These are phyloP conservation scores for Ustilago hordei DNA, from an alignment of 1,284 basidiomycete species.

Conservation along the genomic window DNA sequence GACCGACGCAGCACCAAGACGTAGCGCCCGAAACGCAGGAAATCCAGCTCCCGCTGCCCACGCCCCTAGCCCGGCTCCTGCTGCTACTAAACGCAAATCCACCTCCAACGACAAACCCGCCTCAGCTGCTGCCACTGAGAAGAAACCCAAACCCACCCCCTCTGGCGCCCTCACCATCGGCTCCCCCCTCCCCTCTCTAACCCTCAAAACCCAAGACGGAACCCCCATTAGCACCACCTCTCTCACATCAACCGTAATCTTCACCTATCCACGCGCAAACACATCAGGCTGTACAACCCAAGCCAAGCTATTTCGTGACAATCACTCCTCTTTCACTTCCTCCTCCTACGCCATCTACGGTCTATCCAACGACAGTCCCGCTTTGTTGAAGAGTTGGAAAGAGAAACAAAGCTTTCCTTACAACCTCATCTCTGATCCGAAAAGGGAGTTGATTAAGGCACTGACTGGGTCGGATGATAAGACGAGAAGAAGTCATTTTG, in stretches of 20 bases:
- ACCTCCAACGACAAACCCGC: conserved; percentile 17
- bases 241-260: conserved; percentile 65
- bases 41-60: conserved; percentile 21
- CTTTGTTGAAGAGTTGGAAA: conserved; percentile 74
- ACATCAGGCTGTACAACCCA: conserved; percentile 63
- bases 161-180: conserved; percentile 75
- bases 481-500: conserved; percentile 72
- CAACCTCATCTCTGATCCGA: conserved; percentile 85
- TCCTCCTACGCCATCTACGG: conserved; percentile 84
- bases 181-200: conserved; percentile 79
- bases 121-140: conserved; percentile 6
- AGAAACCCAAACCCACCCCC: conserved; percentile 30
- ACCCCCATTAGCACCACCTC: background rate
- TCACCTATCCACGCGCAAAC: conserved; percentile 51
- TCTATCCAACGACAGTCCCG: conserved; percentile 83
- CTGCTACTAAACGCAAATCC: conserved; percentile 12
- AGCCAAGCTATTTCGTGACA: conserved; percentile 76
- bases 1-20: conserved; percentile 23
- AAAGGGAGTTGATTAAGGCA: conserved; percentile 80
- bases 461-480: conserved; percentile 82
- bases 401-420: conserved; percentile 82
- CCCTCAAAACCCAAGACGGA: conserved; percentile 73
- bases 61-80: conserved; percentile 9
- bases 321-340: conserved; percentile 79
- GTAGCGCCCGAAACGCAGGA: conserved; percentile 38